A percentile compares a stretch with the other conserved stretches of the same genome.
phyloP scores from a whole-genome alignment of 2,329 filamentous ascomycete species.

The Hymenoscyphus fructigenus region DNA sequence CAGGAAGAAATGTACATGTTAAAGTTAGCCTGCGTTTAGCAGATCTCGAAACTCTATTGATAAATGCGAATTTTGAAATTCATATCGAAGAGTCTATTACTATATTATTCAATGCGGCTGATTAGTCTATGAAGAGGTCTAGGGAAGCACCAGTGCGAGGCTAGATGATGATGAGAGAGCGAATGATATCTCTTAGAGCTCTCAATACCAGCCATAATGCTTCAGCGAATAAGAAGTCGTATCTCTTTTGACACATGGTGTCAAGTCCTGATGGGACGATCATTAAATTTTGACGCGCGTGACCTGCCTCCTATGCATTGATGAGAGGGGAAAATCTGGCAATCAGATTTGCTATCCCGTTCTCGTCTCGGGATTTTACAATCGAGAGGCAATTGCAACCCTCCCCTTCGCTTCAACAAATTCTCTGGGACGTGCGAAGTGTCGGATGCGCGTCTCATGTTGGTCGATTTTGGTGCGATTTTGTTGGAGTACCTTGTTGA shows the following conservation, averaged over 20 bases:
- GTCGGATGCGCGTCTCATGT: neutral
- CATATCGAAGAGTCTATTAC: neutral
- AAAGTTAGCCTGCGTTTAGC: neutral
- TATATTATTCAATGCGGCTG: neutral
- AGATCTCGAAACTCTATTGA: neutral
- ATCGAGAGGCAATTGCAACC: neutral
- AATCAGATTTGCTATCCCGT: neutral
- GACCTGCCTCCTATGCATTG: neutral
- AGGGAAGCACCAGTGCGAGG: too few relatives aligned
- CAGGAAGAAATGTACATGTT: slow-evolving; percentile 2
- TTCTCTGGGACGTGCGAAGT: neutral
- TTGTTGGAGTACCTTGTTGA: neutral
- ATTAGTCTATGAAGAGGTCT: too few relatives aligned
- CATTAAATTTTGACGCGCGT: neutral
- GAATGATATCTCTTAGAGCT: too few relatives aligned
- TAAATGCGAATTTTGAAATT: neutral
- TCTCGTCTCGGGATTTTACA: too few relatives aligned
- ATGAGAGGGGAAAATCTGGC: neutral
- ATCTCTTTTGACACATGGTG: neutral
- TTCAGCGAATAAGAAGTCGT: neutral
- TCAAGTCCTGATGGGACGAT: neutral
- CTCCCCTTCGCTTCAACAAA: neutral
- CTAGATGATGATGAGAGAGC: too few relatives aligned
- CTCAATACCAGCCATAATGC: too few relatives aligned
- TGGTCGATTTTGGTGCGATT: neutral